Conservation (phyloP, 352 stramenopile species). For the Globisporangium radiosum region DNA sequence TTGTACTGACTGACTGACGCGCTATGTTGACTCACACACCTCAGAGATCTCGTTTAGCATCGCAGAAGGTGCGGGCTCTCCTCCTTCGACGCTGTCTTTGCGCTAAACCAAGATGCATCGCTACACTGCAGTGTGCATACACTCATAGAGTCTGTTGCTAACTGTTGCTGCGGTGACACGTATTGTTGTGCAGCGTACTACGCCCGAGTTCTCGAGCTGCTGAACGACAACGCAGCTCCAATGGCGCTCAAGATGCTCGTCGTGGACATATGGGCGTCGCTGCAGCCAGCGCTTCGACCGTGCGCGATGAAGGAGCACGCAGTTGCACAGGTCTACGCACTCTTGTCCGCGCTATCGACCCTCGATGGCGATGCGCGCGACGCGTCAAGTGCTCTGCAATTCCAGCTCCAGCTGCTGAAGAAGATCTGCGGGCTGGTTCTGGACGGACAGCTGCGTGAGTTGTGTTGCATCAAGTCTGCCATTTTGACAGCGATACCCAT, state of each 20-base stretch:
- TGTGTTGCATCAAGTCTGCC: not conserved
- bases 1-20: no score
- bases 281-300: constrained; percentile 6
- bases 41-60: constrained; percentile 3
- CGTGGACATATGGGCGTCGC: constrained; percentile 11
- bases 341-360: not conserved
- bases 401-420: constrained; percentile 2
- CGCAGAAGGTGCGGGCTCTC: not conserved
- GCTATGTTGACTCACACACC: not conserved
- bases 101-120: not conserved
- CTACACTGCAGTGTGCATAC: not conserved
- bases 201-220: not conserved
- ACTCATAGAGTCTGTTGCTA: no score
- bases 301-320: constrained; percentile 9
- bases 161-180: no score
- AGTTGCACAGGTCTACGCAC: not conserved
- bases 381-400: not conserved
- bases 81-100: not conserved
- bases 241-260: not conserved
- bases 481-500: not conserved
- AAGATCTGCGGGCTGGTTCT: constrained; percentile 3
- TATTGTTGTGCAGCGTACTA: not conserved
- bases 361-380: not conserved
- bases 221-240: not conserved
- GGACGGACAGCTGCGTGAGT: constrained; percentile 7